Conservation (phyloP, 208 protist genomes). For the Trypanosomatidae sp. region DNA sequence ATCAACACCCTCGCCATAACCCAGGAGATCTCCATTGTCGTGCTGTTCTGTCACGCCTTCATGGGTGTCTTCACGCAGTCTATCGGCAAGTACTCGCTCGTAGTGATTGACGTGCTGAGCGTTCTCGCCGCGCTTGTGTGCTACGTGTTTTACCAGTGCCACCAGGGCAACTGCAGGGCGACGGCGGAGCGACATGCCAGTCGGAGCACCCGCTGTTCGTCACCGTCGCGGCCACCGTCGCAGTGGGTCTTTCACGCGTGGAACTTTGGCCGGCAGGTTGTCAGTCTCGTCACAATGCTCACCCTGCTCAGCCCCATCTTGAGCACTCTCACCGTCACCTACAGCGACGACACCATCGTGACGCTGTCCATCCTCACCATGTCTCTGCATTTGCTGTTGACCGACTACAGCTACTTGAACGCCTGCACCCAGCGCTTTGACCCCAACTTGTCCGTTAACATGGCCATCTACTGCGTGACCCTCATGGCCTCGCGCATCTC, state of each 20-base stretch:
- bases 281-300: conserved; percentile 58
- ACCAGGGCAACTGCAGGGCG: conserved; percentile 14
- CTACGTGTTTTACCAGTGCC: conserved; percentile 30
- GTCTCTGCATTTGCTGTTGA: conserved; percentile 72
- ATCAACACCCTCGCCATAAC: conserved; percentile 81
- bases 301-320: conserved; percentile 80
- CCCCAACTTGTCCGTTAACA: conserved; percentile 77
- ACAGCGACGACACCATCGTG: conserved; percentile 91
- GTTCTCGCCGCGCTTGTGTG: conserved; percentile 22
- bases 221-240: conserved; percentile 18
- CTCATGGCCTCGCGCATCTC: conserved; percentile 87
- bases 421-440: conserved; percentile 63
- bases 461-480: conserved; percentile 79
- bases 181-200: conserved; percentile 21
- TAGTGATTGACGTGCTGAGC: conserved; percentile 54
- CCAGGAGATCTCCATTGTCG: conserved; percentile 87
- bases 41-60: conserved; percentile 85
- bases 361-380: conserved; percentile 79
- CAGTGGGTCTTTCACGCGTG: conserved; percentile 38
- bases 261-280: conserved; percentile 48
- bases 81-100: conserved; percentile 41
- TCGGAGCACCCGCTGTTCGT: conserved; percentile 16
- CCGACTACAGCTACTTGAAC: conserved; percentile 90
- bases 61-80: conserved; percentile 41
- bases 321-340: conserved; percentile 82